Percentiles rank a stretch among this genome's conserved stretches.
These are phyloP conservation scores for Ustilago shanxiensis DNA, from an alignment of 1,284 basidiomycete species.

Conservation along the genomic window DNA sequence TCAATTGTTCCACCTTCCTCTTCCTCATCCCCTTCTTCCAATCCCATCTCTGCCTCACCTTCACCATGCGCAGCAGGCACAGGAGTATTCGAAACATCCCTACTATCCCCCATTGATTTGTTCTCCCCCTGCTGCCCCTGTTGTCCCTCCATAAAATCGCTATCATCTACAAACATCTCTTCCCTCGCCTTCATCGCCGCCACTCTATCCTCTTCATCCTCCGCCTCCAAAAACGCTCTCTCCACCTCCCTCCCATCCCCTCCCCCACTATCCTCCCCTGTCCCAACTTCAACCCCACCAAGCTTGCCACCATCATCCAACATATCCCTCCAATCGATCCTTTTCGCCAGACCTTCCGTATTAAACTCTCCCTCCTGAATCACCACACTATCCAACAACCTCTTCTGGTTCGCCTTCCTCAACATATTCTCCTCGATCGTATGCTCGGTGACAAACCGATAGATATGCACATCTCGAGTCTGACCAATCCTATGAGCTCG, in stretches of 20 bases:
- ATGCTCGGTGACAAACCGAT: conserved; percentile 90
- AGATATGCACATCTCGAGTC: conserved; percentile 96
- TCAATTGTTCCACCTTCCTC: conserved; percentile 78
- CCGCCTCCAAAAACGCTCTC: conserved; percentile 82
- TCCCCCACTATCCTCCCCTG: conserved; percentile 64
- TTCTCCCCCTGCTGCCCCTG: conserved; percentile 4
- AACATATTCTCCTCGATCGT: conserved; percentile 98
- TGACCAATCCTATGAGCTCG: conserved; percentile 94
- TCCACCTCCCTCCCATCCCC: conserved; percentile 73
- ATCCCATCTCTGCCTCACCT: conserved; percentile 26
- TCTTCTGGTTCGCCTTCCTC: conserved; percentile 95
- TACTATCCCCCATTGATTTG: not conserved
- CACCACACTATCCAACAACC: conserved; percentile 88
- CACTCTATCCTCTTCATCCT: conserved; percentile 86
- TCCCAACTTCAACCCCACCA: conserved; percentile 60
- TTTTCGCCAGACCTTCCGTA: conserved; percentile 69
- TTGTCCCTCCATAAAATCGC: conserved; percentile 55
- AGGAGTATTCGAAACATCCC: not conserved
- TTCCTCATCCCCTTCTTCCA: conserved; percentile 73
- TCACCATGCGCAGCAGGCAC: conserved; percentile 5
- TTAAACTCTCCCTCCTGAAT: conserved; percentile 92
- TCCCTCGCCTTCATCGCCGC: conserved; percentile 86
- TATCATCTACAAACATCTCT: conserved; percentile 82
- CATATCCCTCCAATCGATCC: conserved; percentile 84
- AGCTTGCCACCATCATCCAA: conserved; percentile 74